These are phyloP conservation scores for Rugonectria rugulosa DNA, from an alignment of 2,329 filamentous ascomycete genomes.

Conservation along the genomic window DNA sequence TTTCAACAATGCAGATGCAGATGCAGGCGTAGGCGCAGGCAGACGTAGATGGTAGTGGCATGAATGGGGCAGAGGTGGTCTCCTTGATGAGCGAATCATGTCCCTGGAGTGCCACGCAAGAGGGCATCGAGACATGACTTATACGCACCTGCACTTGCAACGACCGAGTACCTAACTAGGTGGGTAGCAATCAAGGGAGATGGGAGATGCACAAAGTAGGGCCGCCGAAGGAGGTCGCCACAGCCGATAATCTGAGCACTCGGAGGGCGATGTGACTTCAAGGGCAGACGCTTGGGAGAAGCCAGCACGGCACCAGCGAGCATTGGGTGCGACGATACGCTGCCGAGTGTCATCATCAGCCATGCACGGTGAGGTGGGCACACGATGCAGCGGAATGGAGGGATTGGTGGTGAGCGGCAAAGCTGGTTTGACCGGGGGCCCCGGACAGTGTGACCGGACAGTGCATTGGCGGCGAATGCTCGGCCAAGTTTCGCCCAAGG, in stretches of 20 bases:
- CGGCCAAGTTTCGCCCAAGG: no score
- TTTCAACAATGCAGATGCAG: background rate
- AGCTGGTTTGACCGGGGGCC: background rate
- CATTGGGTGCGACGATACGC: conserved; percentile 37
- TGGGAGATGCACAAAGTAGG: background rate
- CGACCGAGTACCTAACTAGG: background rate
- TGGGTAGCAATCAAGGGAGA: conserved; percentile 3
- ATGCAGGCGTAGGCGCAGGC: background rate
- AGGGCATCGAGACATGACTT: background rate
- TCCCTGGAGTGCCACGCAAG: background rate
- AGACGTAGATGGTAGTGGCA: background rate
- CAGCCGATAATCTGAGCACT: conserved; percentile 4
- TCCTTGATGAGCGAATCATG: background rate
- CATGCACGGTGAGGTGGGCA: conserved; percentile 39
- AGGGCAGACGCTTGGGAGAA: background rate
- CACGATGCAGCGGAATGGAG: conserved; percentile 16
- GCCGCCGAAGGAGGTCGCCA: conserved; percentile 1
- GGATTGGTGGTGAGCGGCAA: conserved; percentile 1
- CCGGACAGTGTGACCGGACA: conserved; percentile 28
- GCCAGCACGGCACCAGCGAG: conserved; percentile 19
- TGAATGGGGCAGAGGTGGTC: background rate
- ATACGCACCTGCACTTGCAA: background rate
- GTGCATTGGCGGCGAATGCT: no score
- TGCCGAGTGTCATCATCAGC: conserved; percentile 25
- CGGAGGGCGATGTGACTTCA: background rate